These are phyloP conservation scores for Penicillium fuscoglaucum DNA, from an alignment of 2,329 filamentous ascomycete genomes.

Conservation along the genomic window DNA sequence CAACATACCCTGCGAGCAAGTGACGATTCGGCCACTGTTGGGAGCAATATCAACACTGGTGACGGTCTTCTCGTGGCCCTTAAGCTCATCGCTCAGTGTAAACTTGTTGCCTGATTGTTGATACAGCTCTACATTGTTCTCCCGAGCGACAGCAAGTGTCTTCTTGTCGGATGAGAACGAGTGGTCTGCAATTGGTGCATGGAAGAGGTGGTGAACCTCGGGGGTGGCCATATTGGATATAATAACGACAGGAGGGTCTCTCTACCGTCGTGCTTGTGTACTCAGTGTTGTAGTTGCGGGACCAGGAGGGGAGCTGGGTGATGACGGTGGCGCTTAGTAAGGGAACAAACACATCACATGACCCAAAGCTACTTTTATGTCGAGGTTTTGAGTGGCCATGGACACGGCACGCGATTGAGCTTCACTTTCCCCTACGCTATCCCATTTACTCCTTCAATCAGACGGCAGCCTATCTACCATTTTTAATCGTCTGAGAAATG, in stretches of 20 bases:
- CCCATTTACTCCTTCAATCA: neutral
- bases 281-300: slow-evolving; percentile 14
- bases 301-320: slow-evolving; percentile 10
- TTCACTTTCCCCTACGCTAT: slow-evolving; percentile 3
- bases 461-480: neutral
- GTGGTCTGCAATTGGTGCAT: slow-evolving; percentile 94
- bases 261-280: slow-evolving; percentile 74
- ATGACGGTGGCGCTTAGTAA: slow-evolving; percentile 27
- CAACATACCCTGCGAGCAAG: slow-evolving; percentile 82
- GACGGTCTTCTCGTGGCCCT: slow-evolving; percentile 94
- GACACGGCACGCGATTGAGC: slow-evolving; percentile 9
- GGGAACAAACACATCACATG: slow-evolving; percentile 26
- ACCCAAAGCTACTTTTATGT: slow-evolving; percentile 14
- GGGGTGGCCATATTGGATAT: slow-evolving; percentile 69
- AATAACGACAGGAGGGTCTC: slow-evolving; percentile 84
- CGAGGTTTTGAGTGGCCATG: slow-evolving; percentile 9
- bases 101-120: slow-evolving; percentile 70
- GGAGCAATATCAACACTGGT: slow-evolving; percentile 96
- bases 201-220: slow-evolving; percentile 95
- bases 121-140: slow-evolving; percentile 89
- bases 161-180: slow-evolving; percentile 92
- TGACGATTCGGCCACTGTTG: slow-evolving; percentile 87
- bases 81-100: slow-evolving; percentile 85
- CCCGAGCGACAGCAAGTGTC: slow-evolving; percentile 86
- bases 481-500: slow-evolving; percentile 28